Conservation (phyloP, 2,329 filamentous ascomycete species). For the Coniochaeta sp. region DNA sequence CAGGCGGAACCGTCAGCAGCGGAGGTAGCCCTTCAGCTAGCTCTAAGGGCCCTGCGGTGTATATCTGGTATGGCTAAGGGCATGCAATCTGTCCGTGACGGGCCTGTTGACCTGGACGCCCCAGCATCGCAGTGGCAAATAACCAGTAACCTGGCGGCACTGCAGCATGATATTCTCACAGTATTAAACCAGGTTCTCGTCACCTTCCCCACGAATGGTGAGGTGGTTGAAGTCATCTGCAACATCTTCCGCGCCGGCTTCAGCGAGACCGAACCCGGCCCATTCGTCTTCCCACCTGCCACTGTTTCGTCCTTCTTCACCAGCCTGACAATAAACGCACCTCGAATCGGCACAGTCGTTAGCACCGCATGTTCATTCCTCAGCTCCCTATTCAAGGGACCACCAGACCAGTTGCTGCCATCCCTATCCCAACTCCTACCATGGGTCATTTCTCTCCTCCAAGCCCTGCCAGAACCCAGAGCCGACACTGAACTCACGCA, state of each 20-base stretch:
- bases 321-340: constrained; percentile 49
- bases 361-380: constrained; percentile 65
- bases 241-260: constrained; percentile 67
- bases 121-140: neutral
- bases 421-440: constrained; percentile 46
- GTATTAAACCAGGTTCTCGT: constrained; percentile 39
- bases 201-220: constrained; percentile 51
- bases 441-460: constrained; percentile 57
- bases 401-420: constrained; percentile 32
- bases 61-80: constrained; percentile 64
- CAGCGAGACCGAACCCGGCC: constrained; percentile 64
- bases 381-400: constrained; percentile 45
- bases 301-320: constrained; percentile 61
- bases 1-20: constrained; percentile 12
- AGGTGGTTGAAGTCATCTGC: constrained; percentile 66
- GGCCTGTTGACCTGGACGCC: constrained; percentile 58
- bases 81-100: constrained; percentile 60
- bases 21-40: constrained; percentile 41
- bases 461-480: constrained; percentile 53
- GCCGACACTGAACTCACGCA: constrained; percentile 67
- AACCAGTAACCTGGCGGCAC: constrained; percentile 15
- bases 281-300: constrained; percentile 65
- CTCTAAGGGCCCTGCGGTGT: constrained; percentile 54
- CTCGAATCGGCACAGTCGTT: constrained; percentile 61
- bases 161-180: constrained; percentile 39